Conservation (phyloP, 257 asterid species). For the Jacaranda mimosifolia region DNA sequence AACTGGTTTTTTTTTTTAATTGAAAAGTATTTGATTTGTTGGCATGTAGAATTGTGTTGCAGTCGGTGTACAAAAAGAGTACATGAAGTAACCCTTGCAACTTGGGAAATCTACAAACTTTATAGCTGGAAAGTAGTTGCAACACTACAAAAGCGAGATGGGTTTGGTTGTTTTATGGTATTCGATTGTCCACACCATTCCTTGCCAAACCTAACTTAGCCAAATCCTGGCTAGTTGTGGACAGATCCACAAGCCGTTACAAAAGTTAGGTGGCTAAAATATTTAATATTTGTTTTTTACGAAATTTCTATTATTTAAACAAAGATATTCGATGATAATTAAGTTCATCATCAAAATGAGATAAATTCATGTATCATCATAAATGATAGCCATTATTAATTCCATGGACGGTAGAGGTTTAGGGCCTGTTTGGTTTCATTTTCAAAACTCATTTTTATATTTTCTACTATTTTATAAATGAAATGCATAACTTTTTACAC, state of each 20-base stretch:
- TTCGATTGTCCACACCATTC: constrained; percentile 31
- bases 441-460: no score
- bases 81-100: constrained; percentile 23
- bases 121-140: constrained; percentile 54
- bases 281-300: not conserved
- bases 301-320: no score
- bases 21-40: not conserved
- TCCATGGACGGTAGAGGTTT: no score
- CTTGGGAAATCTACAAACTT: constrained; percentile 38
- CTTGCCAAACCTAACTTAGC: constrained; percentile 38
- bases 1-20: not conserved
- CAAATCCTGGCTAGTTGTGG: constrained; percentile 29
- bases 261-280: not conserved
- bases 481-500: no score
- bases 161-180: constrained; percentile 36
- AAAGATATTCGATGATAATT: no score
- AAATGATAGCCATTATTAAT: no score
- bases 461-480: no score
- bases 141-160: constrained; percentile 32
- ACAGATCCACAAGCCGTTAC: not conserved
- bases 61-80: constrained; percentile 32
- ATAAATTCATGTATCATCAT: no score
- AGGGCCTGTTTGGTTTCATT: no score
- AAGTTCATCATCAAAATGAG: no score
- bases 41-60: constrained; percentile 8